These are phyloP conservation scores for Cordyceps cateniannulata DNA, from an alignment of 2,329 filamentous ascomycete species.

Conservation along the genomic window DNA sequence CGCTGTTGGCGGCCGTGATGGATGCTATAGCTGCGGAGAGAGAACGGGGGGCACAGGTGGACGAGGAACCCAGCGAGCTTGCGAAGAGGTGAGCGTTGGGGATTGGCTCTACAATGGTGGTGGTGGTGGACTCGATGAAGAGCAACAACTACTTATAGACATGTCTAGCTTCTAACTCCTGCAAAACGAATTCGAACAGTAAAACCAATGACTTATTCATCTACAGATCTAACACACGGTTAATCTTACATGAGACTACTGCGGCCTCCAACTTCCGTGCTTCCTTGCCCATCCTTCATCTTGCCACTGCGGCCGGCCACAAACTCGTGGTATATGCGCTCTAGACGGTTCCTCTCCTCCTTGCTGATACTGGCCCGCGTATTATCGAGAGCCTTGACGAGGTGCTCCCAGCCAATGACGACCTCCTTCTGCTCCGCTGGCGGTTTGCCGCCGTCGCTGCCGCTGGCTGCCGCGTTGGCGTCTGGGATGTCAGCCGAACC, in stretches of 20 bases:
- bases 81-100: not conserved
- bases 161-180: not conserved
- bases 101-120: too few relatives aligned
- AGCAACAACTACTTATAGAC: not conserved
- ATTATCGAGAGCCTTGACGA: constrained; percentile 66
- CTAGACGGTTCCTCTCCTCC: constrained; percentile 67
- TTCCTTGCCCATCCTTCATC: constrained; percentile 88
- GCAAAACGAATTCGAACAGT: not conserved
- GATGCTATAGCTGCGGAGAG: constrained; percentile 14
- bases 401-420: constrained; percentile 75
- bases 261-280: constrained; percentile 84
- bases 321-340: constrained; percentile 86
- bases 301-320: constrained; percentile 88
- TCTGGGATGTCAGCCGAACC: constrained; percentile 16
- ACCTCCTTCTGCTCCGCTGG: constrained; percentile 55
- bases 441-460: constrained; percentile 22
- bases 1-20: constrained; percentile 29
- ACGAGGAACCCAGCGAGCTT: too few relatives aligned
- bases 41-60: not conserved
- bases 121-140: not conserved
- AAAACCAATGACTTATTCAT: not conserved
- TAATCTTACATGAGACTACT: constrained; percentile 77
- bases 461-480: constrained; percentile 7
- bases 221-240: not conserved
- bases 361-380: constrained; percentile 79